These are phyloP conservation scores for Eimeria tenella DNA, from an alignment of 169 alveolate species.

Conservation along the genomic window DNA sequence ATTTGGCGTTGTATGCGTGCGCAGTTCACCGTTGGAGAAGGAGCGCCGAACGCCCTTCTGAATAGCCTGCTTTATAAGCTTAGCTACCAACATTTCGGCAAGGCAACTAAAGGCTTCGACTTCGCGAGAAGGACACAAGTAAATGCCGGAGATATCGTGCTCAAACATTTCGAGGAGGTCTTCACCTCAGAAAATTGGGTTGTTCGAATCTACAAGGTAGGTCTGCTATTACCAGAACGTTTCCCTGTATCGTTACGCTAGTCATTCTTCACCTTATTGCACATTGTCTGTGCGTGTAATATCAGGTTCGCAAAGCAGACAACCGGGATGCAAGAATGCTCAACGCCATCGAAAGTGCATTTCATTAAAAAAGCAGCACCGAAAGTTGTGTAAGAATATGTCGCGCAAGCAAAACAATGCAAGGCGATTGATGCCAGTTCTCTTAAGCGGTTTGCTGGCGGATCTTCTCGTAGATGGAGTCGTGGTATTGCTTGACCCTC, in stretches of 20 bases:
- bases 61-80: conserved; percentile 96
- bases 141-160: conserved; percentile 86
- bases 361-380: not conserved
- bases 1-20: conserved; percentile 50
- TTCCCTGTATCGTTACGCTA: not conserved
- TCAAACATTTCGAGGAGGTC: conserved; percentile 96
- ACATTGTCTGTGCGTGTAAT: conserved; percentile 29
- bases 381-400: not conserved
- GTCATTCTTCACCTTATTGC: not conserved
- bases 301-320: conserved; percentile 62
- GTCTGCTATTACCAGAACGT: not conserved
- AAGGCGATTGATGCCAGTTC: conserved; percentile 14
- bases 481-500: conserved; percentile 68
- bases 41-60: conserved; percentile 93
- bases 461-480: conserved; percentile 69
- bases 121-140: conserved; percentile 88
- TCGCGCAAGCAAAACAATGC: conserved; percentile 30
- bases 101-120: conserved; percentile 95
- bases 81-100: conserved; percentile 95
- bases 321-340: conserved; percentile 45
- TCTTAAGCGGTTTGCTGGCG: conserved; percentile 72
- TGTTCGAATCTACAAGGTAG: conserved; percentile 96
- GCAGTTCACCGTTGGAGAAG: conserved; percentile 93
- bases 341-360: conserved; percentile 69
- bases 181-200: conserved; percentile 98